A percentile compares a stretch with the other conserved stretches of the same genome.
phyloP scores from a whole-genome alignment of 208 protist genomes.

The Naegleria gruberi region DNA sequence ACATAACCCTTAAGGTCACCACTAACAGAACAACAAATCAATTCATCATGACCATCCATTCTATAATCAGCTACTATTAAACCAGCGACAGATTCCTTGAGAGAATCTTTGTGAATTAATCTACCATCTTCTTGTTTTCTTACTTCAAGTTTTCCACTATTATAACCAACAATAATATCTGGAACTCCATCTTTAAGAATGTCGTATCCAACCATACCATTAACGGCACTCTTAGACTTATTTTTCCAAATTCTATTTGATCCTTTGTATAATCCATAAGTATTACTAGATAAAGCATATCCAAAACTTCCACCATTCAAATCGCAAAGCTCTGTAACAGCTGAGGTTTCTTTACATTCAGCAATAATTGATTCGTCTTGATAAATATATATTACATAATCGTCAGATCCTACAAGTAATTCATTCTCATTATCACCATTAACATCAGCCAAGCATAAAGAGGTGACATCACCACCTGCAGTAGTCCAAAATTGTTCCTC shows the following conservation, averaged over 20 bases:
- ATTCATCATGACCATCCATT: slow-evolving; percentile 59
- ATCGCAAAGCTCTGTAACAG: slow-evolving; percentile 49
- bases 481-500: slow-evolving; percentile 83
- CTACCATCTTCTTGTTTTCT: slow-evolving; percentile 51
- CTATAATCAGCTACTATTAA: slow-evolving; percentile 78
- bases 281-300: slow-evolving; percentile 79
- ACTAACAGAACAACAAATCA: slow-evolving; percentile 67
- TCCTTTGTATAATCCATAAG: slow-evolving; percentile 73
- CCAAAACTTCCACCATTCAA: slow-evolving; percentile 53
- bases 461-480: slow-evolving; percentile 78
- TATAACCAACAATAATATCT: slow-evolving; percentile 79
- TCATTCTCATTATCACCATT: slow-evolving; percentile 45
- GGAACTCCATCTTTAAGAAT: slow-evolving; percentile 76
- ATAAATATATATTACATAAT: slow-evolving; percentile 82
- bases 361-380: slow-evolving; percentile 66
- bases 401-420: slow-evolving; percentile 79
- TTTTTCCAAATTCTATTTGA: slow-evolving; percentile 67
- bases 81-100: slow-evolving; percentile 53
- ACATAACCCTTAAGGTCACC: slow-evolving; percentile 70
- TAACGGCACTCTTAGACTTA: slow-evolving; percentile 64
- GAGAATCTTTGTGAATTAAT: slow-evolving; percentile 67
- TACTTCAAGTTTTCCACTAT: slow-evolving; percentile 70
- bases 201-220: slow-evolving; percentile 72
- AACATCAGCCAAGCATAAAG: slow-evolving; percentile 63
- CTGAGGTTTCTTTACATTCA: slow-evolving; percentile 66